phyloP scores from a whole-genome alignment of 164 flowering plant species.

The Aristolochia californica region DNA sequence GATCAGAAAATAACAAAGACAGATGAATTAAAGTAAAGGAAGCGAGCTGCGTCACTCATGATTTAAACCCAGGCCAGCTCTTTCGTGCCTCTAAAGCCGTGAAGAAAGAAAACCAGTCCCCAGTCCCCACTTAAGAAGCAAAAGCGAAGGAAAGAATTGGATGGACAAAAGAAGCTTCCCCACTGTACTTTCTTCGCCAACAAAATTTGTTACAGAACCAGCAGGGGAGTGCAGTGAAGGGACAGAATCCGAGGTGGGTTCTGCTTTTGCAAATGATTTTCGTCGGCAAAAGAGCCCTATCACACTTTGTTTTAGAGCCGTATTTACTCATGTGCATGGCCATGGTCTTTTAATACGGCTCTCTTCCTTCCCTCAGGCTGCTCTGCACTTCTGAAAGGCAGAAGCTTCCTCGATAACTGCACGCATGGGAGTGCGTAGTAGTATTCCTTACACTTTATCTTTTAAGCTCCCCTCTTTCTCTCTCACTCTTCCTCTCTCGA shows the following conservation, averaged over 20 bases:
- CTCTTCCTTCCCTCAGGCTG: too few species aligned
- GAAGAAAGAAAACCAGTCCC: too few species aligned
- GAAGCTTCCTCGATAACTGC: constrained; percentile 12
- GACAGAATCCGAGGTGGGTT: constrained; percentile 31
- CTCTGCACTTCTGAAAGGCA: constrained; percentile 17
- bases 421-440: constrained; percentile 16
- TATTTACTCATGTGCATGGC: too few species aligned
- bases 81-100: too few species aligned
- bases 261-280: constrained; percentile 16
- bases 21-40: too few species aligned
- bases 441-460: constrained; percentile 19
- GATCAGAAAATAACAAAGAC: too few species aligned
- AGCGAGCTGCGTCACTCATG: too few species aligned
- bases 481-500: too few species aligned
- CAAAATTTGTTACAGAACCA: constrained; percentile 6
- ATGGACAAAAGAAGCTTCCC: constrained; percentile 17
- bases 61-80: too few species aligned
- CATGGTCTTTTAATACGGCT: too few species aligned
- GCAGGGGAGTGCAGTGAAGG: constrained; percentile 1
- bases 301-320: neutral
- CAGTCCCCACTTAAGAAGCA: too few species aligned
- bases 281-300: constrained; percentile 15
- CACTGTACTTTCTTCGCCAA: constrained; percentile 11
- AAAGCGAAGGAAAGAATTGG: neutral
- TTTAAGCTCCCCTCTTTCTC: too few species aligned